Percentiles rank a stretch among this genome's conserved stretches.
Evolutionary conservation across 495 filamentous ascomycete species (phyloP).

Genomic region (Letharia lupina): DNA sequence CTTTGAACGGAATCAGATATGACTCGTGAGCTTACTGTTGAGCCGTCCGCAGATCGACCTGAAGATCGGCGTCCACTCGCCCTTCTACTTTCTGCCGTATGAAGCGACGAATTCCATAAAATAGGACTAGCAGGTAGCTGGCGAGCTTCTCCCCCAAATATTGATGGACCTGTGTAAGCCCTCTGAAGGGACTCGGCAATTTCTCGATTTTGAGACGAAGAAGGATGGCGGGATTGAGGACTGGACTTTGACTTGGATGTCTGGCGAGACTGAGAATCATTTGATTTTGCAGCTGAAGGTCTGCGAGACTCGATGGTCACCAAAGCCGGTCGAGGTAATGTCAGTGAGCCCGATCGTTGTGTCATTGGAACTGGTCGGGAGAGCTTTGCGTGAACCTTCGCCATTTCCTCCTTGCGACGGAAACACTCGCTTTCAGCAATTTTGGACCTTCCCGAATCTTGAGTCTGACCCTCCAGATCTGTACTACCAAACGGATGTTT

Average conservation of each 20-base stretch:
- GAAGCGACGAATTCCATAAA: conserved; percentile 2
- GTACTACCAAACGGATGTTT: conserved; percentile 5
- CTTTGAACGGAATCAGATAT: conserved; percentile 18
- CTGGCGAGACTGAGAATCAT: conserved; percentile 10
- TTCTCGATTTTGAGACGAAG: conserved; percentile 10
- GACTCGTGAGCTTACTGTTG: conserved; percentile 16
- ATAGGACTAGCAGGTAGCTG: conserved; percentile 14
- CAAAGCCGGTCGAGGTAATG: conserved; percentile 15
- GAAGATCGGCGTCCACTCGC: conserved; percentile 16
- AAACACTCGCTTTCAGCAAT: conserved; percentile 8
- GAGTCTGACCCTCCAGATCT: conserved; percentile 20
- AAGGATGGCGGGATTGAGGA: conserved; percentile 10
- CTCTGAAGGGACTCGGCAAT: conserved; percentile 24
- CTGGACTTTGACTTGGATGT: conserved; percentile 7
- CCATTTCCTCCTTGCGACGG: conserved; percentile 4
- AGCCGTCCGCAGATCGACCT: conserved; percentile 10
- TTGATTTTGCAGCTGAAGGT: conserved; percentile 12
- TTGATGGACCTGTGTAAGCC: conserved; percentile 20
- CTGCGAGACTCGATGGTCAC: conserved; percentile 17
- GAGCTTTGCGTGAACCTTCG: conserved; percentile 1
- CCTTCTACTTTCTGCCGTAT: conserved; percentile 13
- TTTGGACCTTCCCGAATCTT: conserved; percentile 2
- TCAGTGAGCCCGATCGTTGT: conserved; percentile 9
- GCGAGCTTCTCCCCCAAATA: conserved; percentile 11
- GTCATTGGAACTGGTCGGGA: not conserved